These are phyloP conservation scores for Grosmannia serpens DNA, from an alignment of 2,329 filamentous ascomycete genomes.

Conservation along the genomic window DNA sequence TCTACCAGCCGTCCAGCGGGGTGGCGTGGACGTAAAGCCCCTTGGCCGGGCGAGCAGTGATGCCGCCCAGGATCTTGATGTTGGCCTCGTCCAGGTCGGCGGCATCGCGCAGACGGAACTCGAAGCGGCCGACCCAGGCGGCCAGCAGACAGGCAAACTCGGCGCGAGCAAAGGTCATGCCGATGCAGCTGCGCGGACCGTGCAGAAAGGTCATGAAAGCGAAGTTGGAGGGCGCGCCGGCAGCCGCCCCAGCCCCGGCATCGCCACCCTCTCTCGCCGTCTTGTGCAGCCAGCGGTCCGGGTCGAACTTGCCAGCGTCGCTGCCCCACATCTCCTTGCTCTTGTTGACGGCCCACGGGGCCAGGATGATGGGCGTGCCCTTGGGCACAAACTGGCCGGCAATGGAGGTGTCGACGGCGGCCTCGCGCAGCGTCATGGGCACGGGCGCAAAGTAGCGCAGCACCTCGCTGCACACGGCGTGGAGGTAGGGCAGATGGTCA, in stretches of 20 bases:
- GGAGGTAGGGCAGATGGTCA: conserved; percentile 66
- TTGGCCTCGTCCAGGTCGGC: conserved; percentile 55
- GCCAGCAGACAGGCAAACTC: conserved; percentile 81
- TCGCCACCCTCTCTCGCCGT: conserved; percentile 35
- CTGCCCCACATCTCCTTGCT: conserved; percentile 61
- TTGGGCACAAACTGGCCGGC: conserved; percentile 54
- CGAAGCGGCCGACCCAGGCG: conserved; percentile 63
- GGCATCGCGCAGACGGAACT: conserved; percentile 44
- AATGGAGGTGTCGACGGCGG: conserved; percentile 53
- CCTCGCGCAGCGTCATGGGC: conserved; percentile 55
- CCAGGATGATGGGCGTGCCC: conserved; percentile 57
- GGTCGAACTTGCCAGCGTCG: conserved; percentile 64
- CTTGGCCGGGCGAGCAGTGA: conserved; percentile 62
- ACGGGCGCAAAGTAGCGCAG: conserved; percentile 65
- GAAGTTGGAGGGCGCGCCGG: conserved; percentile 55
- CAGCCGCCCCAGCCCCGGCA: conserved; percentile 23
- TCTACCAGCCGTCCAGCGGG: conserved; percentile 54
- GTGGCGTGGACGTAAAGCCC: conserved; percentile 60
- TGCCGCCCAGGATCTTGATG: conserved; percentile 53
- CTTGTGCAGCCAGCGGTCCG: conserved; percentile 61
- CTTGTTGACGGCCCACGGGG: conserved; percentile 58
- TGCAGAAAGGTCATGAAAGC: conserved; percentile 74
- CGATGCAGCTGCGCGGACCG: conserved; percentile 78
- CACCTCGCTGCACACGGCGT: conserved; percentile 67
- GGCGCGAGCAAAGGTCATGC: conserved; percentile 64